Evolutionary conservation across 352 stramenopile genomes (phyloP).

Genomic region (Pythium aristosporum): DNA sequence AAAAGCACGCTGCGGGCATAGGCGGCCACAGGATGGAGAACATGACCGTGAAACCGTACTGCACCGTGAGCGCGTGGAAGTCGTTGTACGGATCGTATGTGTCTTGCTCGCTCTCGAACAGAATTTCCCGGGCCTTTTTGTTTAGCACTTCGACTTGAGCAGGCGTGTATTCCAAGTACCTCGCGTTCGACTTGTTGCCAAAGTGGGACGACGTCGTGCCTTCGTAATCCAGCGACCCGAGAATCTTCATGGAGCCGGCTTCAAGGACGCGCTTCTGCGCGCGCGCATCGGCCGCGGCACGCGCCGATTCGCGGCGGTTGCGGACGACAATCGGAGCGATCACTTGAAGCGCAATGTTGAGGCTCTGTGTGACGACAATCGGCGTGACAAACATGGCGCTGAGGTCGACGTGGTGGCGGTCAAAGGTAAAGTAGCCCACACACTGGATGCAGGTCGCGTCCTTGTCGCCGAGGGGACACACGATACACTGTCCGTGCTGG

Average conservation of each 20-base stretch:
- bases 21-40: slow-evolving; percentile 47
- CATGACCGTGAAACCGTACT: slow-evolving; percentile 50
- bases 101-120: slow-evolving; percentile 44
- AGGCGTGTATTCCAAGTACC: slow-evolving; percentile 33
- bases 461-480: slow-evolving; percentile 64
- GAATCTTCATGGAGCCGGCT: slow-evolving; percentile 76
- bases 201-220: slow-evolving; percentile 72
- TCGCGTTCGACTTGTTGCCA: slow-evolving; percentile 42
- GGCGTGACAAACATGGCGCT: slow-evolving; percentile 86
- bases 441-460: slow-evolving; percentile 74
- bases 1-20: slow-evolving; percentile 42
- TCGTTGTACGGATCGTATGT: slow-evolving; percentile 54
- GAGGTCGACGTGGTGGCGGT: slow-evolving; percentile 80
- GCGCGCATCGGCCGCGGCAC: slow-evolving; percentile 53
- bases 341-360: slow-evolving; percentile 77
- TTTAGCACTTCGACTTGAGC: slow-evolving; percentile 35
- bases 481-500: slow-evolving; percentile 58
- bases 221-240: slow-evolving; percentile 78
- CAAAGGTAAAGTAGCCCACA: slow-evolving; percentile 80
- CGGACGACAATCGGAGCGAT: slow-evolving; percentile 69
- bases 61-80: slow-evolving; percentile 38
- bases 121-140: slow-evolving; percentile 36
- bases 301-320: slow-evolving; percentile 56
- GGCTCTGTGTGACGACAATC: slow-evolving; percentile 79
- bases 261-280: slow-evolving; percentile 70